Percentiles rank a stretch among this genome's conserved stretches.
Evolutionary conservation across 75 land plant species (phyloP).

Genomic region (Sequoiadendron giganteum): DNA sequence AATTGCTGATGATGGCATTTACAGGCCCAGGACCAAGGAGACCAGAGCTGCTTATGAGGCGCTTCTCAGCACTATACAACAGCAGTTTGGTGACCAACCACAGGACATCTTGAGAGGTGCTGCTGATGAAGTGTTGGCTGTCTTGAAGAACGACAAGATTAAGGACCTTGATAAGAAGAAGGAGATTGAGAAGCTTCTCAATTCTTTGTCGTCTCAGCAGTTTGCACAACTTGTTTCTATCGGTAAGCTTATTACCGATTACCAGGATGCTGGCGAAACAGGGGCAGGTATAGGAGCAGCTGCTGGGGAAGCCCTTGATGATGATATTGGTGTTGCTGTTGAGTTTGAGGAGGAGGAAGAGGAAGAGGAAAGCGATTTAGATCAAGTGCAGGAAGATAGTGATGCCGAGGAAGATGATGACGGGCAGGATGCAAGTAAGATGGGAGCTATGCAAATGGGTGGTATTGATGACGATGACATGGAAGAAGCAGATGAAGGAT

Average conservation of each 20-base stretch:
- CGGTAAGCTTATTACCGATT: constrained; percentile 80
- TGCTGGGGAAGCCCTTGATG: no score
- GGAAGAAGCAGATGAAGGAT: constrained; percentile 74
- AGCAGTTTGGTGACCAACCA: constrained; percentile 93
- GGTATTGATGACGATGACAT: constrained; percentile 82
- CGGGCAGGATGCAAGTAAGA: constrained; percentile 40
- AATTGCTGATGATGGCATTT: constrained; percentile 70
- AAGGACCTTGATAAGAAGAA: constrained; percentile 95
- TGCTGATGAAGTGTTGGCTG: constrained; percentile 87
- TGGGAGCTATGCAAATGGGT: constrained; percentile 94
- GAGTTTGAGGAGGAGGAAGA: constrained; percentile 79
- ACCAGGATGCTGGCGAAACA: no score
- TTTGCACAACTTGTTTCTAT: constrained; percentile 85
- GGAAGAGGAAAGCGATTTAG: constrained; percentile 87
- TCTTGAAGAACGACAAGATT: constrained; percentile 80
- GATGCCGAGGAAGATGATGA: constrained; percentile 68
- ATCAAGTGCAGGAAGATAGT: constrained; percentile 82
- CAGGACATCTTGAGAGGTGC: constrained; percentile 85
- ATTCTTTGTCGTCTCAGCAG: constrained; percentile 52
- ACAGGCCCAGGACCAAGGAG: constrained; percentile 86
- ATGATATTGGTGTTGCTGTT: no score
- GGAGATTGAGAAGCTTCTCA: constrained; percentile 92
- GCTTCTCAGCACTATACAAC: constrained; percentile 83
- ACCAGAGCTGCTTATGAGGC: constrained; percentile 96
- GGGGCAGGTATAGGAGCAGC: no score